phyloP scores from a whole-genome alignment of 2,329 filamentous ascomycete genomes.

The Cryoendolithus antarcticus region DNA sequence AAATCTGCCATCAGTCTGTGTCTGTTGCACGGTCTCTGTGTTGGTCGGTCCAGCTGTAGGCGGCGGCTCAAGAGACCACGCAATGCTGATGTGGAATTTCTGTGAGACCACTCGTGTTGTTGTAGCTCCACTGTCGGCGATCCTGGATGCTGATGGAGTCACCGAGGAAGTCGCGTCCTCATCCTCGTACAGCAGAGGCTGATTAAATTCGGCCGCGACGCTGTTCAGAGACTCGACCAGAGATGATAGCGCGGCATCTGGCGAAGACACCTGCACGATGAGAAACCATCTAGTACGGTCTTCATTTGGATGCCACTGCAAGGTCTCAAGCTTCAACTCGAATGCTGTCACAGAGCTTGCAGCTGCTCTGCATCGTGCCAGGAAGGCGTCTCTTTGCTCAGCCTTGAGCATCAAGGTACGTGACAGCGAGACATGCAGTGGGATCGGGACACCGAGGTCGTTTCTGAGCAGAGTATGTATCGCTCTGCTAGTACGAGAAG shows the following conservation, averaged over 20 bases:
- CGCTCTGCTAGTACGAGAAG: too few species aligned
- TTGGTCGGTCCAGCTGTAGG: neutral
- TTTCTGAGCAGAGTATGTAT: slow-evolving; percentile 57
- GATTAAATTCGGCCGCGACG: slow-evolving; percentile 45
- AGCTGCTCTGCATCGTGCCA: slow-evolving; percentile 39
- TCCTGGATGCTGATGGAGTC: slow-evolving; percentile 24
- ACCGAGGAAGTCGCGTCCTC: slow-evolving; percentile 11
- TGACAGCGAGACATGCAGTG: slow-evolving; percentile 85
- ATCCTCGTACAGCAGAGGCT: slow-evolving; percentile 56
- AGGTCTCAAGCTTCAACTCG: slow-evolving; percentile 29
- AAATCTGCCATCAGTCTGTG: slow-evolving; percentile 11
- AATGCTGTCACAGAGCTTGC: slow-evolving; percentile 34
- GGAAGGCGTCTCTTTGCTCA: slow-evolving; percentile 57
- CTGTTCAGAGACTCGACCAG: slow-evolving; percentile 58
- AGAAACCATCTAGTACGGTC: slow-evolving; percentile 69
- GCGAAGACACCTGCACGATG: slow-evolving; percentile 49
- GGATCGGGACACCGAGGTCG: slow-evolving; percentile 63
- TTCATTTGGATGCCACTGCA: slow-evolving; percentile 56
- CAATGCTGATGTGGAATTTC: slow-evolving; percentile 76
- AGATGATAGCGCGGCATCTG: slow-evolving; percentile 26
- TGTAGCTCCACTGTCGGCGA: slow-evolving; percentile 21
- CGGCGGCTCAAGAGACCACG: slow-evolving; percentile 54
- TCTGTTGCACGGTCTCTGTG: slow-evolving; percentile 1
- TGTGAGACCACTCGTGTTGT: neutral
- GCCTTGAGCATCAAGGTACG: slow-evolving; percentile 64